Evolutionary conservation across 1,284 basidiomycete genomes (phyloP), one percentile per base, ranked within the genome.

Genomic region (Trametes hirsuta): DNA sequence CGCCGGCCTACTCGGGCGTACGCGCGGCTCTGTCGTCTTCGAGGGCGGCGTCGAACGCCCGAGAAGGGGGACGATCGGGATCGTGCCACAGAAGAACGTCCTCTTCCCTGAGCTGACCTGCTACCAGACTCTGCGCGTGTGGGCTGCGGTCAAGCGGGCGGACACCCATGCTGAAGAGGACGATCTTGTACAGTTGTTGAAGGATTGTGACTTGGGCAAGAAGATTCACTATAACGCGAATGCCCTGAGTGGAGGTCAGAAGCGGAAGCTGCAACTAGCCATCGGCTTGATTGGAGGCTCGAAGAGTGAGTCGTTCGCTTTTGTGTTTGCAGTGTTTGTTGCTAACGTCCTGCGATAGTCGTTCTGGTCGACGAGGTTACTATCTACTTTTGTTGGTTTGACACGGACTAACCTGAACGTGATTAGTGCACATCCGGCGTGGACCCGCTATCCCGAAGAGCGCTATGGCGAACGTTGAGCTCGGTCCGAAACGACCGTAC

Each of bases 21-120:
- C 84, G 1, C 76, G 80, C 15, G 90, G 91, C 18, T 74, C 77
- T 4, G 79, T 93, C 15, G 76, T 79, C 0, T 93, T 91, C 67
- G 86, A 84, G 63, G 86, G 84, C 36, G 82, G 82, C 0, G 68
- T 72, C 22, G 68, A 77, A 18, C 77, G 73, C 5, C 86, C 86
- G 1, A 78, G 84, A 2, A 82, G 82, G 0, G 88, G 89, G 2
- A 82, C 81, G 0, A 74, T 93, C 15, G 91, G 91, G 6, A 86
- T 93, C 55, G 91, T 93, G 0, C 89, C 89, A 0, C 91, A 94
- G 74, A 91, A 90, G 76, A 92, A 93, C 65, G 90, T 94, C 2
- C 78, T 94, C 1, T 92, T 91, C 74, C 84, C 90, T 1, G 90
- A 93, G 61, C 77, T 94, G 24, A 84, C 86, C 1, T 91, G 89